phyloP scores from a whole-genome alignment of 2,329 filamentous ascomycete genomes.

The Colletotrichum sp. region DNA sequence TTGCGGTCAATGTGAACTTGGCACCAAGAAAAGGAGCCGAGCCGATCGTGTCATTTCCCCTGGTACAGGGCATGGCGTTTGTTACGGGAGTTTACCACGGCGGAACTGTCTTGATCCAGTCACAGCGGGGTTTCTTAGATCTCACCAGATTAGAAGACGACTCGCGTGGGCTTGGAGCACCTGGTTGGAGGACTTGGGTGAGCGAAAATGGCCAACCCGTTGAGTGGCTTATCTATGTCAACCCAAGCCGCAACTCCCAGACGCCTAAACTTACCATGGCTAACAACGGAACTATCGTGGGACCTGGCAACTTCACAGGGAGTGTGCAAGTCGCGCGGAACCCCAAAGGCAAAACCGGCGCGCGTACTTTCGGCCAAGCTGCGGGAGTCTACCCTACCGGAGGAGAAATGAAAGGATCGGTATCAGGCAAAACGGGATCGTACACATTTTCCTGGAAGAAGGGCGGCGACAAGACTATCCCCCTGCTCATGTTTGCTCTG shows the following conservation, averaged over 20 bases:
- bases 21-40: constrained; percentile 40
- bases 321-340: constrained; percentile 82
- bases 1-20: constrained; percentile 67
- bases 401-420: constrained; percentile 64
- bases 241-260: constrained; percentile 57
- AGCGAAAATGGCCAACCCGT: background rate
- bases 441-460: constrained; percentile 74
- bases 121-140: constrained; percentile 68
- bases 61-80: constrained; percentile 83
- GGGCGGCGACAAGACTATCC: constrained; percentile 57
- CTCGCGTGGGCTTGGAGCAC: background rate
- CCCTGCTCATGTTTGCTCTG: constrained; percentile 77
- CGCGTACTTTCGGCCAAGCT: constrained; percentile 70
- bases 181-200: constrained; percentile 29
- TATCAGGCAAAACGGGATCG: constrained; percentile 58
- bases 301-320: constrained; percentile 60
- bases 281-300: background rate
- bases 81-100: constrained; percentile 74
- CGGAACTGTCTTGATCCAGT: constrained; percentile 64
- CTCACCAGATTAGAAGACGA: constrained; percentile 48
- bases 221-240: constrained; percentile 40
- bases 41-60: constrained; percentile 69
- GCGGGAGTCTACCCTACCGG: constrained; percentile 71
- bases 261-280: constrained; percentile 33
- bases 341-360: constrained; percentile 52